Base-by-base conservation (phyloP, 257 asterid species). In the Voacanga thouarsii region DNA sequence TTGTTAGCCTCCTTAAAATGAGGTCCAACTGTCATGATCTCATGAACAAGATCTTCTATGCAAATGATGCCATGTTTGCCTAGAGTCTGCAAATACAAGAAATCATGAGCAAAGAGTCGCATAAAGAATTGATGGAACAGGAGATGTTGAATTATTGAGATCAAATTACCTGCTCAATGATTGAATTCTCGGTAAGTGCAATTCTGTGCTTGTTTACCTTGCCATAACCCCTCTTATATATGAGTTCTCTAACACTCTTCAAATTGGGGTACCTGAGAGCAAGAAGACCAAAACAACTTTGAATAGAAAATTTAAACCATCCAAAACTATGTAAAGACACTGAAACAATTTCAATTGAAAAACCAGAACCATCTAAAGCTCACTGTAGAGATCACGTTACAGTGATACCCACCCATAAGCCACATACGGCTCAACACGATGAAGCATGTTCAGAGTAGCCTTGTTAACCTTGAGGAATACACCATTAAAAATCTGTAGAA, bases 161-260 rank as follows among this genome's bases (percentile, higher is more conserved):
- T 9, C 11, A 21, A 57, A 1, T 73, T 78, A 91, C 96, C 95
- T 90, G 90, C 72, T 90, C 95, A 14, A 91, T 67, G 7, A 91
- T 79, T 0, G 97, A 82, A 57, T 91, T 91, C 65, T 91, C 97
- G 0, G 97, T 91, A 86, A 91, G 76, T 21, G 95, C 90, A 73
- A 89, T 90, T 68, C 93, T 88, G 78, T 87, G 91, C 89, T 89
- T 92, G 90, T 92, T 82, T 4, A 89, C 87, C 76, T 92, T 92
- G 19, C 97, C 97, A 21, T 71, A 92, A 7, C 97, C 97, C 24
- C 97, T 78, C 86, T 92, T 92, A 86, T 90, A 91, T 14, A 91
- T 89, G 85, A 91, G 30, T 66, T 91, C 97, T 60, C 47, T 86
- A 41, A 91, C 88, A 44, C 94, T 92, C 75, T 92, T 92, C 61